phyloP scores from a whole-genome alignment of 2,329 filamentous ascomycete genomes.

The Cladosporium sp. region DNA sequence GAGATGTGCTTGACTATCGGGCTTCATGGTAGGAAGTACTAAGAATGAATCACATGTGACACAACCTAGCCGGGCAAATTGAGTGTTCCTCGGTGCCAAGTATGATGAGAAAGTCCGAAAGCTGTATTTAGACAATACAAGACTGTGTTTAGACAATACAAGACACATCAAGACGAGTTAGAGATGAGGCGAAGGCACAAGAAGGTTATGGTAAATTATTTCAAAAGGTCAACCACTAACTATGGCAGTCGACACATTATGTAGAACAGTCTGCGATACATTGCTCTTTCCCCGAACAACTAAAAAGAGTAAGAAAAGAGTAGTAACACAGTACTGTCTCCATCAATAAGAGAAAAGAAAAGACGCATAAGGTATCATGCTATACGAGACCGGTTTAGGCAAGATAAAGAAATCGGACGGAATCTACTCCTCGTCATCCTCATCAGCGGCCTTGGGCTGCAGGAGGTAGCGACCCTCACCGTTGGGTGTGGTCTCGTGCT shows the following conservation, averaged over 20 bases:
- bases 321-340: slow-evolving; percentile 13
- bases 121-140: background rate
- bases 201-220: slow-evolving; percentile 12
- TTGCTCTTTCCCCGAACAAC: background rate
- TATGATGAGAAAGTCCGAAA: too few relatives aligned
- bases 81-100: too few relatives aligned
- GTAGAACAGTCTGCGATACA: slow-evolving; percentile 12
- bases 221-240: slow-evolving; percentile 10
- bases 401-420: background rate
- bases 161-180: background rate
- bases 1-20: too few relatives aligned
- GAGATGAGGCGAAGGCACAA: slow-evolving; percentile 24
- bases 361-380: slow-evolving; percentile 14
- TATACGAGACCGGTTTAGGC: slow-evolving; percentile 13
- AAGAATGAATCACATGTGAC: too few relatives aligned
- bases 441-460: slow-evolving; percentile 40
- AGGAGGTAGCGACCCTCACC: slow-evolving; percentile 42
- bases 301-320: slow-evolving; percentile 10
- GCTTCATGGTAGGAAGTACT: too few relatives aligned
- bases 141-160: background rate
- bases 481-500: slow-evolving; percentile 53
- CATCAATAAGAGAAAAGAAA: slow-evolving; percentile 12
- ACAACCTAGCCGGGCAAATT: too few relatives aligned
- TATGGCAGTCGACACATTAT: slow-evolving; percentile 9
- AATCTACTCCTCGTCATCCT: slow-evolving; percentile 47